Evolutionary conservation across 257 asterid species (phyloP).

Genomic region (Salvia rosmarinus): DNA sequence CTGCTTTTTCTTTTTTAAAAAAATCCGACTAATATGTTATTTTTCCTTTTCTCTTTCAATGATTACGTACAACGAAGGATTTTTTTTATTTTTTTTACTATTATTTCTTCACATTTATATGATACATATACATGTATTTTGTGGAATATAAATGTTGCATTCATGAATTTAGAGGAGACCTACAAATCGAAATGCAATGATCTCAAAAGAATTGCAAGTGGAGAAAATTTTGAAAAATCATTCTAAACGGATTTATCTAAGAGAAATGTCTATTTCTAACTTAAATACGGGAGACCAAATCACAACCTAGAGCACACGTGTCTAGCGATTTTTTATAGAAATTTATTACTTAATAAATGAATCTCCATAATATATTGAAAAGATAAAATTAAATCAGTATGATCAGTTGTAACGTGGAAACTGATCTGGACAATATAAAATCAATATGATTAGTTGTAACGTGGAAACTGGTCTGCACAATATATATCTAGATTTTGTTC

Average conservation of each 20-base stretch:
- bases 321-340: not conserved
- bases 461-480: slow-evolving; percentile 15
- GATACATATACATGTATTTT: not conserved
- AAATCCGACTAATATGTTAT: too few species aligned
- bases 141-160: not conserved
- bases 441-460: slow-evolving; percentile 20
- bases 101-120: not conserved
- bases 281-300: not conserved
- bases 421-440: slow-evolving; percentile 2
- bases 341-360: slow-evolving; percentile 19
- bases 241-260: not conserved
- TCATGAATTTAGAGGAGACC: not conserved
- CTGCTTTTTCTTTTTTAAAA: too few species aligned
- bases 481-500: slow-evolving; percentile 24
- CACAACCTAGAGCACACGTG: slow-evolving; percentile 19
- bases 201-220: not conserved
- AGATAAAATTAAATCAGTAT: not conserved
- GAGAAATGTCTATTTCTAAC: not conserved
- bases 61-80: not conserved
- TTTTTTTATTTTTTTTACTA: not conserved
- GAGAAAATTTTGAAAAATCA: not conserved
- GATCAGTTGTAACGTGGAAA: slow-evolving; percentile 26
- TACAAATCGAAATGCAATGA: not conserved
- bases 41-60: too few species aligned
- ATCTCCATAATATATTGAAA: slow-evolving; percentile 10